Evolutionary conservation across 2,329 filamentous ascomycete genomes (phyloP), one percentile per base, ranked within the genome.

Genomic region (Trichophyton simii): DNA sequence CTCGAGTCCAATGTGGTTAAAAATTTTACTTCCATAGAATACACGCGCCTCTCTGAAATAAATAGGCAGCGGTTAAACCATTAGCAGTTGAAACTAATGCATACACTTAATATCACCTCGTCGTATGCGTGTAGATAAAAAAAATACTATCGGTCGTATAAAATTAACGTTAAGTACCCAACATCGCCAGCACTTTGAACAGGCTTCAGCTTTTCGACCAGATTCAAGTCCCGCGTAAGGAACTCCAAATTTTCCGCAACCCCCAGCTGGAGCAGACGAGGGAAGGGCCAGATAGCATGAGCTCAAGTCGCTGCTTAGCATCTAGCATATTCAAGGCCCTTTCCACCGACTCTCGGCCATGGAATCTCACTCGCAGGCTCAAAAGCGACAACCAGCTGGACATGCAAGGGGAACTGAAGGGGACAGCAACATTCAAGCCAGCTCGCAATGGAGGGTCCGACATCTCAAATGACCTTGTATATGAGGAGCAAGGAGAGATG

Each of bases 401-500:
- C 52, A 70, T 77, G 34, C 72, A 76, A 57, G 76, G 75, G 50
- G 70, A 72, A 58, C 67, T 77, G n/a, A 69, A 64, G 18, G 76
- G 76, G 34, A 72, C 69, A 7, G 76, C 75, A 4, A 71, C 69
- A 3, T 77, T 78, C 65, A 71, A 67, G 0, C 66, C 65, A 2
- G 65, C 70, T 11, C 62, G 15, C 55, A n/a, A 44, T 55, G 54
- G 5, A 65, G 4, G 18, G 20, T 15, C 44, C 18, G 18, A 9
- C 20, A 13, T 11, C 22, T 1, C 6, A 5, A 8, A 9, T 48
- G 66, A 72, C 46, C 69, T 76, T 61, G 67, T 77, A 11, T 78
- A 78, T 63, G 71, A 67, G 63, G 76, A 78, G 67, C 71, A 75
- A 64, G 76, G 76, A 60, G 71, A 74, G 55, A 72, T 77, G 64